phyloP scores from a whole-genome alignment of 768 basidiomycete genomes.

The Cystobasidiopsis lactophilus region DNA sequence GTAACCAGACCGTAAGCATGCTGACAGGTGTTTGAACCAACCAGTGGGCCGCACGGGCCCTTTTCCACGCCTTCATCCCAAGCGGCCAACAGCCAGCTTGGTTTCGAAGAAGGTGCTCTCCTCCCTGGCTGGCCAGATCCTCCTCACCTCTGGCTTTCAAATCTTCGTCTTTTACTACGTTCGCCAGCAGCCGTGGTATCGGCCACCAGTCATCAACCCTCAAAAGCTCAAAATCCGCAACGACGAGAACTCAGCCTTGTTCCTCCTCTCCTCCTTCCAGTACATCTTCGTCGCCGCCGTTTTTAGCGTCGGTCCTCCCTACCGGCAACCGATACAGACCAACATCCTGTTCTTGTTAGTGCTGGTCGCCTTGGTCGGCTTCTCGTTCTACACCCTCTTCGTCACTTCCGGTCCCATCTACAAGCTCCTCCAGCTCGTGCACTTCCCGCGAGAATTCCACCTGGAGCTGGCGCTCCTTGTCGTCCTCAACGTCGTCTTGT shows the following conservation, averaged over 20 bases:
- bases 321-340: constrained; percentile 81
- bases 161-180: constrained; percentile 80
- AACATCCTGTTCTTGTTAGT: constrained; percentile 60
- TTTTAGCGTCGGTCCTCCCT: constrained; percentile 94
- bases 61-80: constrained; percentile 61
- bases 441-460: constrained; percentile 46
- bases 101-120: constrained; percentile 86
- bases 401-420: constrained; percentile 40
- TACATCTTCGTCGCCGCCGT: constrained; percentile 92
- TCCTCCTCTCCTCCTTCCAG: constrained; percentile 91
- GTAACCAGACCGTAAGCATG: too few species aligned
- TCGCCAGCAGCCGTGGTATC: constrained; percentile 65
- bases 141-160: constrained; percentile 63
- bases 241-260: constrained; percentile 77
- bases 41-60: constrained; percentile 89
- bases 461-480: constrained; percentile 45
- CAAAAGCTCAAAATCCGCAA: constrained; percentile 63
- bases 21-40: too few species aligned
- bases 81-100: constrained; percentile 81
- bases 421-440: constrained; percentile 50
- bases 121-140: constrained; percentile 77
- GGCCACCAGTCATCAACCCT: constrained; percentile 39
- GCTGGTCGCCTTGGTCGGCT: constrained; percentile 40
- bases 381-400: constrained; percentile 60
- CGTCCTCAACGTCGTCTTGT: constrained; percentile 44